Conservation (phyloP, 1,284 basidiomycete genomes). For the Somion occarium region DNA sequence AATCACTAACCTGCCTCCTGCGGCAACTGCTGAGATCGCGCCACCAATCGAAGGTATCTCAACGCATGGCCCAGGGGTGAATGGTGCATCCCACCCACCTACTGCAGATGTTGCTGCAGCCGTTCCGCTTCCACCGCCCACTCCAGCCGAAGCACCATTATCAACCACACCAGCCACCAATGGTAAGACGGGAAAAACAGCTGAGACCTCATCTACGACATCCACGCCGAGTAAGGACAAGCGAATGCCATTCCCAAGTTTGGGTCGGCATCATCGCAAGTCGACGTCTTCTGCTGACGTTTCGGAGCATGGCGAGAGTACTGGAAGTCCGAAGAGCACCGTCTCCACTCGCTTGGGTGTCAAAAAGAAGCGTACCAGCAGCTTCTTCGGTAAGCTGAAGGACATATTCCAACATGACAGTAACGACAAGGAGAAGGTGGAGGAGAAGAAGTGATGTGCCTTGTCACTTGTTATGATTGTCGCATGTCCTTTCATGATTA, state of each 20-base stretch:
- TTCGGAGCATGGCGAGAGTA: constrained; percentile 20
- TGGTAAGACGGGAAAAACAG: constrained; percentile 11
- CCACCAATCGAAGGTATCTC: constrained; percentile 6
- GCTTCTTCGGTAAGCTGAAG: constrained; percentile 28
- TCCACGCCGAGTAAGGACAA: constrained; percentile 20
- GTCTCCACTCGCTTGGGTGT: constrained; percentile 12
- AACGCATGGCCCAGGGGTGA: constrained; percentile 11
- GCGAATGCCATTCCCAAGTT: constrained; percentile 27
- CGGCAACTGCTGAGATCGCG: not conserved
- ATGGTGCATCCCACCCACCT: constrained; percentile 2
- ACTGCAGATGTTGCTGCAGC: constrained; percentile 6
- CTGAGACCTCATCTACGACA: constrained; percentile 10
- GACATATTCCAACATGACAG: constrained; percentile 22
- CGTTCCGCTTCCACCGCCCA: constrained; percentile 8
- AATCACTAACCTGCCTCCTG: constrained; percentile 1
- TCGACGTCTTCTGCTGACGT: constrained; percentile 19
- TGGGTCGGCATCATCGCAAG: constrained; percentile 21
- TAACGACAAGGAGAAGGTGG: constrained; percentile 8
- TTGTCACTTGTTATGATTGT: no score
- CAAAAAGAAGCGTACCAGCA: constrained; percentile 23
- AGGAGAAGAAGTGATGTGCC: constrained; percentile 1
- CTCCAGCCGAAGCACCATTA: constrained; percentile 12
- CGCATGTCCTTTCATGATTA: not conserved
- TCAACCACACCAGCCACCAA: constrained; percentile 13
- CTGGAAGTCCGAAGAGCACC: constrained; percentile 10